Conservation (phyloP, 2,329 filamentous ascomycete species). For the Anisogramma anomala region DNA sequence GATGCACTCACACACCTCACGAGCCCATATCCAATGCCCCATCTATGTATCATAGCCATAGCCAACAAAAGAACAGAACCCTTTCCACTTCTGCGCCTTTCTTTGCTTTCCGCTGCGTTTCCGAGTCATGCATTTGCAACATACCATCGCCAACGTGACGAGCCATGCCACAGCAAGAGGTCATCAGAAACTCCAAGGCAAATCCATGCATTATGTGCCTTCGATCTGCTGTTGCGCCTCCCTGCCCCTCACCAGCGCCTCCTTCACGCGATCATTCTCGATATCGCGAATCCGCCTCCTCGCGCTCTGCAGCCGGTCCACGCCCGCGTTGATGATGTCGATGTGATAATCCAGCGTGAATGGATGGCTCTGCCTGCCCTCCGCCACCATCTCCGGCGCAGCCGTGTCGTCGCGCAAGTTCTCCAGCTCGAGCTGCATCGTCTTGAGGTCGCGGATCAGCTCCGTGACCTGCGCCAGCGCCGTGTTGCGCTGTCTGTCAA, state of each 20-base stretch:
- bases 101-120: too few species aligned
- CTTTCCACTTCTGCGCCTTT: too few species aligned
- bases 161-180: neutral
- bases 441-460: slow-evolving; percentile 61
- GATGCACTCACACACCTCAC: too few species aligned
- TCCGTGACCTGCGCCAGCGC: slow-evolving; percentile 58
- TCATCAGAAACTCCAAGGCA: neutral
- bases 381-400: slow-evolving; percentile 46
- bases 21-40: too few species aligned
- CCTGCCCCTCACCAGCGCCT: slow-evolving; percentile 37
- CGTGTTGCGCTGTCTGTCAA: slow-evolving; percentile 52
- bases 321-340: slow-evolving; percentile 59
- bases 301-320: slow-evolving; percentile 58
- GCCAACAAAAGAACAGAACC: too few species aligned
- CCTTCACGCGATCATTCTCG: slow-evolving; percentile 46
- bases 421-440: slow-evolving; percentile 58
- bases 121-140: too few species aligned
- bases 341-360: slow-evolving; percentile 64
- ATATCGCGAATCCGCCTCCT: slow-evolving; percentile 46
- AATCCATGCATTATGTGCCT: slow-evolving; percentile 3
- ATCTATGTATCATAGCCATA: too few species aligned
- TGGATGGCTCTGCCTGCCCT: slow-evolving; percentile 23
- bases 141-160: too few species aligned
- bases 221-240: slow-evolving; percentile 33
- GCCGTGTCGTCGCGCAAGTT: slow-evolving; percentile 62